Conservation (phyloP, 192 early-diverging fungal genomes). For the Thamnidium elegans region DNA sequence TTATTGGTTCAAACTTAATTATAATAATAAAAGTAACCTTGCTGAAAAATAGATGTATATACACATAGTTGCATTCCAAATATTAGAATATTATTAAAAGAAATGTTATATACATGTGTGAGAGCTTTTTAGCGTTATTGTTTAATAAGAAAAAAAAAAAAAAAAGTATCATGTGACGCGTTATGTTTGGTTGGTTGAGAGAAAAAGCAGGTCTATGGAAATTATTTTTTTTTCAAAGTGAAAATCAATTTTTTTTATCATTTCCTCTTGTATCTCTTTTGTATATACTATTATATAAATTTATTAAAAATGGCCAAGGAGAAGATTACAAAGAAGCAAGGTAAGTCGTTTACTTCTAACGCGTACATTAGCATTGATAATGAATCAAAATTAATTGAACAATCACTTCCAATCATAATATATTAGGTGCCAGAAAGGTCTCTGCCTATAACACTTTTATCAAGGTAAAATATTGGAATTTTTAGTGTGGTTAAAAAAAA, state of each 20-base stretch:
- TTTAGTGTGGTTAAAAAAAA: neutral
- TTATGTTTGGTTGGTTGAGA: too few species aligned
- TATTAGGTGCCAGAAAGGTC: neutral
- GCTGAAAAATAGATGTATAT: too few species aligned
- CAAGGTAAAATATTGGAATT: neutral
- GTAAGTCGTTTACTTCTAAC: neutral
- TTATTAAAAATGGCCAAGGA: neutral
- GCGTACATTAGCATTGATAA: neutral
- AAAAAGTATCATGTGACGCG: too few species aligned
- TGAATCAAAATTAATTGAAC: neutral
- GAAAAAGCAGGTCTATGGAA: too few species aligned
- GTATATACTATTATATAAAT: neutral
- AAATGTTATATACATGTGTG: too few species aligned
- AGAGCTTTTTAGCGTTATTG: too few species aligned
- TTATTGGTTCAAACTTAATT: neutral
- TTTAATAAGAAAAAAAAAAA: too few species aligned
- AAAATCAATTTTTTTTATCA: neutral
- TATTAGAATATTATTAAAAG: too few species aligned
- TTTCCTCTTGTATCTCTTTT: neutral
- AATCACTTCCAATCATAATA: neutral
- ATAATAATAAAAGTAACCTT: neutral
- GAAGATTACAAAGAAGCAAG: slow-evolving; percentile 1
- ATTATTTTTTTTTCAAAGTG: too few species aligned
- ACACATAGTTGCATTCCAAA: too few species aligned
- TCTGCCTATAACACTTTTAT: neutral